These are phyloP conservation scores for Euphorbia corollata DNA, from an alignment of 441 rosid genomes.

Conservation along the genomic window DNA sequence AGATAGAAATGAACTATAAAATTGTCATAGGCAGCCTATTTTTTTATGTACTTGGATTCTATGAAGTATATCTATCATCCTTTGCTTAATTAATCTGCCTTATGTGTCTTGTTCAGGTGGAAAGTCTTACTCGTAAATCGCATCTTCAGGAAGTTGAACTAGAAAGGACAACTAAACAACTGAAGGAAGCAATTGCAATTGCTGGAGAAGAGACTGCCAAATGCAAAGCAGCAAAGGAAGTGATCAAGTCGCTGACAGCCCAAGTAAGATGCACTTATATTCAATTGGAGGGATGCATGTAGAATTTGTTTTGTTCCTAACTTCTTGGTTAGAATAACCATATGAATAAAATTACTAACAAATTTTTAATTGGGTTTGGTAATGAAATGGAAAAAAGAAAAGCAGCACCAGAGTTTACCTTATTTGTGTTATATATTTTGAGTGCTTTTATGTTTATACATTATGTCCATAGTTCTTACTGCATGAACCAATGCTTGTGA, in stretches of 20 bases:
- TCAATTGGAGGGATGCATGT: neutral
- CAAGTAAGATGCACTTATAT: slow-evolving; percentile 48
- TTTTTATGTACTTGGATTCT: too few relatives aligned
- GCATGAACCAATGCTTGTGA: too few relatives aligned
- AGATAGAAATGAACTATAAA: neutral
- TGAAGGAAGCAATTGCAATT: slow-evolving; percentile 75
- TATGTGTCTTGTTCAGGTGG: slow-evolving; percentile 48
- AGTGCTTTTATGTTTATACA: neutral
- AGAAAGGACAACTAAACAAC: slow-evolving; percentile 77
- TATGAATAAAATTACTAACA: neutral
- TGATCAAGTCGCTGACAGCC: slow-evolving; percentile 87
- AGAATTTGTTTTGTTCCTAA: slow-evolving; percentile 6
- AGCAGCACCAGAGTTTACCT: neutral
- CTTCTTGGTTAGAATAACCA: neutral
- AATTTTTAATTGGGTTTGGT: too few relatives aligned
- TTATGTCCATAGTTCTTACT: neutral
- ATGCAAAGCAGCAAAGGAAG: slow-evolving; percentile 97
- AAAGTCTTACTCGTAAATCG: slow-evolving; percentile 70
- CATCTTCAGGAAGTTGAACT: slow-evolving; percentile 83
- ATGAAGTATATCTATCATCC: neutral
- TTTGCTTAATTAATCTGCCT: slow-evolving; percentile 21
- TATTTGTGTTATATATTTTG: neutral
- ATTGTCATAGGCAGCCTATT: neutral
- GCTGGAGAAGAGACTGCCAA: slow-evolving; percentile 85
- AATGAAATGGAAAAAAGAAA: neutral